Conservation (phyloP, 2,329 filamentous ascomycete species). For the Tolypocladium amazonense region DNA sequence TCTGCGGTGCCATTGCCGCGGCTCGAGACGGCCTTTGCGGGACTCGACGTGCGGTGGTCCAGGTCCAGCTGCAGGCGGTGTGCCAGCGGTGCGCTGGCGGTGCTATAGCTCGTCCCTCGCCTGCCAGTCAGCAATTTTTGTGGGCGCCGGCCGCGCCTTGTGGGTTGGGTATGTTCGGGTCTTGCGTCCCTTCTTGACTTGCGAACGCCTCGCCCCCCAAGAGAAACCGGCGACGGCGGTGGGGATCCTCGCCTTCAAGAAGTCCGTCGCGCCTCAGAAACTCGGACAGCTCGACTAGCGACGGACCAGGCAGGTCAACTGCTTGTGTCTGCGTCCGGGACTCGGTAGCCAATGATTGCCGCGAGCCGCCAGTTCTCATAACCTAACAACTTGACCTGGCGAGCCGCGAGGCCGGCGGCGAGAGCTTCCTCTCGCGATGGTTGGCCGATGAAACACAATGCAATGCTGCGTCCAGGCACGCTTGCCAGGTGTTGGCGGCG, state of each 20-base stretch:
- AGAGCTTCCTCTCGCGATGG: neutral
- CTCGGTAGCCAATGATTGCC: neutral
- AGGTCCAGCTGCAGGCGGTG: neutral
- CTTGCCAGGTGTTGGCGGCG: neutral
- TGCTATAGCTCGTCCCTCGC: neutral
- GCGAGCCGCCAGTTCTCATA: neutral
- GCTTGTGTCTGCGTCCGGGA: neutral
- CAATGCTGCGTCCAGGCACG: neutral
- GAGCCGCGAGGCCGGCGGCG: neutral
- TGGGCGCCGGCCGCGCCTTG: neutral
- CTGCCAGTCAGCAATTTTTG: neutral
- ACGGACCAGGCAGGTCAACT: constrained; percentile 3
- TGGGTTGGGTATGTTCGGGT: neutral
- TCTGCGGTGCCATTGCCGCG: constrained; percentile 2
- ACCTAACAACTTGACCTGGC: neutral
- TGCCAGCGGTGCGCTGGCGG: neutral
- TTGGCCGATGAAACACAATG: neutral
- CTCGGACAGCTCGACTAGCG: neutral
- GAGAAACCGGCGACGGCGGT: neutral
- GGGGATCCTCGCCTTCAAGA: neutral
- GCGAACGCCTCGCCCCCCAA: neutral
- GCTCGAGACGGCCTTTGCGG: neutral
- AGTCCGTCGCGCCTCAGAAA: neutral
- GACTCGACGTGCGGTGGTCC: neutral
- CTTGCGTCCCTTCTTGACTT: neutral